phyloP scores from a whole-genome alignment of 495 filamentous ascomycete species.

The Tuber microsphaerosporum region DNA sequence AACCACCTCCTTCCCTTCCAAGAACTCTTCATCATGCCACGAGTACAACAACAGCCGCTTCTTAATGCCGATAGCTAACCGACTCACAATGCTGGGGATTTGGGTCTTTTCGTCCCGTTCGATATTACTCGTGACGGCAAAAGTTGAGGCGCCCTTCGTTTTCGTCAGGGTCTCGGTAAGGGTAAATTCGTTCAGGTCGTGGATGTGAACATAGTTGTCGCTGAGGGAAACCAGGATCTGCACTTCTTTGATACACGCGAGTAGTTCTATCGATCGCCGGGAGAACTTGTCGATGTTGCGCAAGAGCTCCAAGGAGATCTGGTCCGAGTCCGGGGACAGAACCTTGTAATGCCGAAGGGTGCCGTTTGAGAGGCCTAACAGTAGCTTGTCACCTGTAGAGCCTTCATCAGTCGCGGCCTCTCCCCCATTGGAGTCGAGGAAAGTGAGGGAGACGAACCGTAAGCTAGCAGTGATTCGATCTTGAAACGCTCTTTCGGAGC shows the following conservation, averaged over 20 bases:
- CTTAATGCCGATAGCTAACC: constrained; percentile 86
- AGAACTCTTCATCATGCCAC: constrained; percentile 91
- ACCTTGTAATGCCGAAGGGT: constrained; percentile 84
- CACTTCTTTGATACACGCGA: constrained; percentile 90
- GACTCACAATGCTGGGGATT: constrained; percentile 81
- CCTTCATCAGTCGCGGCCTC: background rate
- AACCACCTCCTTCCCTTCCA: constrained; percentile 66
- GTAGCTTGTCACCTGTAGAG: constrained; percentile 68
- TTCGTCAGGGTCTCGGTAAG: constrained; percentile 69
- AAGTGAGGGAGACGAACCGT: constrained; percentile 51
- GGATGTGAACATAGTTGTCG: constrained; percentile 76
- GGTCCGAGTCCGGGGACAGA: constrained; percentile 49
- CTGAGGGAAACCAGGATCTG: constrained; percentile 82
- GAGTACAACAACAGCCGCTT: constrained; percentile 81
- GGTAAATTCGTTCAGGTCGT: constrained; percentile 78
- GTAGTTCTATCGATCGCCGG: constrained; percentile 75
- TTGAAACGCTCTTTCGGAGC: constrained; percentile 86
- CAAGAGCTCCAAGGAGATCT: constrained; percentile 70
- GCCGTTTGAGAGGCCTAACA: constrained; percentile 85
- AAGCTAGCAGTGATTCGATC: constrained; percentile 88
- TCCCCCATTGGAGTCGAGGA: background rate
- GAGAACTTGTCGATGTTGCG: constrained; percentile 93
- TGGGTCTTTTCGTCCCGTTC: constrained; percentile 78
- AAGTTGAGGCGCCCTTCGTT: constrained; percentile 79
- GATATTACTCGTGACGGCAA: constrained; percentile 91